phyloP scores from a whole-genome alignment of 768 basidiomycete genomes.

The Termitomyces sp. region DNA sequence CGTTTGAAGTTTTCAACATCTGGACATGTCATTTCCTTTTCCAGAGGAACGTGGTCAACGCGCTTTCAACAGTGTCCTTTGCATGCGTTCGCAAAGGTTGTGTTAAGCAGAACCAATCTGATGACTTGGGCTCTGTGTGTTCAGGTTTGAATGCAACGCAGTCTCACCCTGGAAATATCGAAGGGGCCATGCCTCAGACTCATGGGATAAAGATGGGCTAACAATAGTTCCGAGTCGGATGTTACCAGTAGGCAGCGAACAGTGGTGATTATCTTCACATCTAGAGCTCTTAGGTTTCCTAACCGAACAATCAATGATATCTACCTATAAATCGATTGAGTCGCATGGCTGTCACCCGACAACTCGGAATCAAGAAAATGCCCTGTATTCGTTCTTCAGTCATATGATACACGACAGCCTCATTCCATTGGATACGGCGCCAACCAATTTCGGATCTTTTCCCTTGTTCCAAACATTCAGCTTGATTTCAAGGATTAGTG shows the following conservation, averaged over 20 bases:
- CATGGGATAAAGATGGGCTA: background rate
- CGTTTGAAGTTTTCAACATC: background rate
- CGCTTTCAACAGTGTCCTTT: background rate
- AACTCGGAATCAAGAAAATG: background rate
- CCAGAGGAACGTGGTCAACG: background rate
- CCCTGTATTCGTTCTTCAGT: background rate
- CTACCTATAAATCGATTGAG: too few relatives aligned
- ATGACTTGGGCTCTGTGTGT: background rate
- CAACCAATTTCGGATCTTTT: background rate
- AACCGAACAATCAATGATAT: background rate
- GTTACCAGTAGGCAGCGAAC: too few relatives aligned
- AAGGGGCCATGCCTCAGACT: background rate
- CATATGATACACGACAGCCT: background rate
- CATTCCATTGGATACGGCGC: background rate
- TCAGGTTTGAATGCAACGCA: background rate
- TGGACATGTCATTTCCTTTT: background rate
- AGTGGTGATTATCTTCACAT: background rate
- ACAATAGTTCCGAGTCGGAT: background rate
- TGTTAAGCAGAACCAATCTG: background rate
- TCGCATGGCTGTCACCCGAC: background rate
- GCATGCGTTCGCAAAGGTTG: background rate
- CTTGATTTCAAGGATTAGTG: background rate
- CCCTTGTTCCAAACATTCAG: background rate
- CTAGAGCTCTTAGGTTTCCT: too few relatives aligned
- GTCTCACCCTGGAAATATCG: background rate